Evolutionary conservation across 1,284 basidiomycete genomes (phyloP).

Genomic region (Coniferiporia weirii): DNA sequence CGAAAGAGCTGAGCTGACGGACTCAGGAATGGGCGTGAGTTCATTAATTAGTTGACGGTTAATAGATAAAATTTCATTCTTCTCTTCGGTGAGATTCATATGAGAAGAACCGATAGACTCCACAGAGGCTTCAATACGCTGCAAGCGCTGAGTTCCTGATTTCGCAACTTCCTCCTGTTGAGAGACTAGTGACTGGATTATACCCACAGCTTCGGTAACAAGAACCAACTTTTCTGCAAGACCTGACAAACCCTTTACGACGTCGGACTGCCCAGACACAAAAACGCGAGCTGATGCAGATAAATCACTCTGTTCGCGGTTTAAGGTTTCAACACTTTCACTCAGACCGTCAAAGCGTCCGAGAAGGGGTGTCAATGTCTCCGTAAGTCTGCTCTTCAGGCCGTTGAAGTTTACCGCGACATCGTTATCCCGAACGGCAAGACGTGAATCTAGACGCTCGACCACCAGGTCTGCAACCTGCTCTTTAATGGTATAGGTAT

Average conservation of each 20-base stretch:
- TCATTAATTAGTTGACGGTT: slow-evolving; percentile 50
- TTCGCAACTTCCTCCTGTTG: slow-evolving; percentile 1
- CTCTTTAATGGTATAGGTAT: slow-evolving; percentile 79
- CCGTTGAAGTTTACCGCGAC: slow-evolving; percentile 53
- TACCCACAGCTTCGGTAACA: slow-evolving; percentile 7
- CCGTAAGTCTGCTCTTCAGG: slow-evolving; percentile 48
- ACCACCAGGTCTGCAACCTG: slow-evolving; percentile 81
- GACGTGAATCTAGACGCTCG: slow-evolving; percentile 71
- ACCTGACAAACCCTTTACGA: not conserved
- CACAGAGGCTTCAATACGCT: slow-evolving; percentile 33
- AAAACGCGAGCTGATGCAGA: not conserved
- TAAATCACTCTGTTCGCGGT: slow-evolving; percentile 2
- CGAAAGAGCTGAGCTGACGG: slow-evolving; percentile 48
- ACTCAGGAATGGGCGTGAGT: slow-evolving; percentile 52
- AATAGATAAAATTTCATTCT: slow-evolving; percentile 42
- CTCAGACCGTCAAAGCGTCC: slow-evolving; percentile 40
- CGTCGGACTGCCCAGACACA: slow-evolving; percentile 1
- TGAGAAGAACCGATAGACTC: slow-evolving; percentile 41
- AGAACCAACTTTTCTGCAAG: slow-evolving; percentile 1
- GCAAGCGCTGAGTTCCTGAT: not conserved
- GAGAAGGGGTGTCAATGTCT: slow-evolving; percentile 45
- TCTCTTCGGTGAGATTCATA: slow-evolving; percentile 39
- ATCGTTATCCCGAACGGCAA: slow-evolving; percentile 64
- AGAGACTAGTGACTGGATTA: slow-evolving; percentile 7
- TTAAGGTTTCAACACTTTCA: slow-evolving; percentile 20